Base-by-base conservation (phyloP, 306 rosid species). In the Biancaea sappan region DNA sequence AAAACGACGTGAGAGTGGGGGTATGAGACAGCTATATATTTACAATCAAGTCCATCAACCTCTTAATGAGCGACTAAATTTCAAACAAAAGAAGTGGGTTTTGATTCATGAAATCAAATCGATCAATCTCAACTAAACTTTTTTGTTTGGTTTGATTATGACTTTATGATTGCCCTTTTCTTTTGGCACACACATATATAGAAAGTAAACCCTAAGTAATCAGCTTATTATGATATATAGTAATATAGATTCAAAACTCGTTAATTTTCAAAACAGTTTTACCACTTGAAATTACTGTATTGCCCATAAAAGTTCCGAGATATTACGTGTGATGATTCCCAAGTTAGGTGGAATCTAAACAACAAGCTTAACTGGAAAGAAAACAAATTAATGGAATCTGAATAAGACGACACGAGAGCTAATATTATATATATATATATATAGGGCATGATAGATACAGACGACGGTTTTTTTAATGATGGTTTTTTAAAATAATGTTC, bases 11-110 rank as follows among this genome's bases (percentile, higher is more conserved):
- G 6, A 44, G 70, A 15, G 54, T 67, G 6, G 53, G 70, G 14
- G 54, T 67, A 59, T 76, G 61, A 51, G 80, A 32, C 68, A 76
- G 67, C 80, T 48, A 66, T 56, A n/a, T n/a, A n/a, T n/a, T n/a
- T n/a, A 68, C 62, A 77, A 69, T 40, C 62, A 77, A 61, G 51
- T 72, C 56, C 69, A 64, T 13, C 54, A 3, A 76, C 34, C 57
- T 70, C 77, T 69, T 69, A 69, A 50, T 65, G 56, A 69, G 66
- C 47, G 35, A 44, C 35, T 60, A 40, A 77, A 28, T 37, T 70
- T 29, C 32, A 48, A 52, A 77, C 37, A 64, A 40, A 32, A 63
- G 52, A 72, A n/a, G 18, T 40, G 62, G 53, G 65, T 64, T 70
- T 43, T 52, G 72, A 56, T 22, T 37, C 16, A 6, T 35, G 41